These are phyloP conservation scores for Hypoxylon trugodes DNA, from an alignment of 495 filamentous ascomycete species.

Conservation along the genomic window DNA sequence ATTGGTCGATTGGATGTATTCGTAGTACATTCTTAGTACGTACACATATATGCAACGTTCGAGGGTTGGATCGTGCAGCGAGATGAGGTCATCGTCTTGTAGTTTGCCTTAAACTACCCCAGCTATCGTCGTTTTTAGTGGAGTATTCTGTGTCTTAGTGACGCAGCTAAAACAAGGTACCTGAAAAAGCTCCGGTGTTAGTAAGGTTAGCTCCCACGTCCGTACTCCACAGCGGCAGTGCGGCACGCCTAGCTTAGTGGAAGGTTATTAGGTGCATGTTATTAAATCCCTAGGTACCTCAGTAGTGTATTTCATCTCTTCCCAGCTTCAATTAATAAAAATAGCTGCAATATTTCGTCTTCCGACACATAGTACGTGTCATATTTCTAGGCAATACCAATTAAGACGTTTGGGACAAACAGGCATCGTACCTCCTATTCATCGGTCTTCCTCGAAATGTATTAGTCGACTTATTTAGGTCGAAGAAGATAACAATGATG, in stretches of 20 bases:
- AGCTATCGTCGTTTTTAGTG: conserved; percentile 19
- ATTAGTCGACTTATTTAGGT: conserved; percentile 32
- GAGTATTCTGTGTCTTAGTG: conserved; percentile 8
- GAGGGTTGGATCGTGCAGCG: conserved; percentile 7
- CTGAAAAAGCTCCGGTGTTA: conserved; percentile 24
- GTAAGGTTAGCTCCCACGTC: neutral
- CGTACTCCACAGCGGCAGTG: neutral
- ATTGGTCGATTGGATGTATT: too few species aligned
- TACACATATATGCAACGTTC: conserved; percentile 9
- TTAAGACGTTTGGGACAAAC: neutral
- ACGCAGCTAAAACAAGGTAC: conserved; percentile 24
- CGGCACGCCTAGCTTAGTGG: neutral
- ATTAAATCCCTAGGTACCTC: too few species aligned
- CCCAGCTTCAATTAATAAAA: neutral
- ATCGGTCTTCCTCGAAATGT: neutral
- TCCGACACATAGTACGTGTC: conserved; percentile 2
- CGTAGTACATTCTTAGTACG: too few species aligned
- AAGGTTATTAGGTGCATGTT: too few species aligned
- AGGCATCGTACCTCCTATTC: neutral
- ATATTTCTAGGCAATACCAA: neutral
- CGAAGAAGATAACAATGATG: conserved; percentile 49
- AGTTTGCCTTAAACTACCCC: conserved; percentile 11
- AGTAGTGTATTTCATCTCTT: too few species aligned
- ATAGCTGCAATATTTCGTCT: neutral
- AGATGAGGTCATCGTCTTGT: conserved; percentile 32